A percentile compares a stretch with the other conserved stretches of the same genome.
phyloP scores from a whole-genome alignment of 2,329 filamentous ascomycete species.

The Fusarium sororula region DNA sequence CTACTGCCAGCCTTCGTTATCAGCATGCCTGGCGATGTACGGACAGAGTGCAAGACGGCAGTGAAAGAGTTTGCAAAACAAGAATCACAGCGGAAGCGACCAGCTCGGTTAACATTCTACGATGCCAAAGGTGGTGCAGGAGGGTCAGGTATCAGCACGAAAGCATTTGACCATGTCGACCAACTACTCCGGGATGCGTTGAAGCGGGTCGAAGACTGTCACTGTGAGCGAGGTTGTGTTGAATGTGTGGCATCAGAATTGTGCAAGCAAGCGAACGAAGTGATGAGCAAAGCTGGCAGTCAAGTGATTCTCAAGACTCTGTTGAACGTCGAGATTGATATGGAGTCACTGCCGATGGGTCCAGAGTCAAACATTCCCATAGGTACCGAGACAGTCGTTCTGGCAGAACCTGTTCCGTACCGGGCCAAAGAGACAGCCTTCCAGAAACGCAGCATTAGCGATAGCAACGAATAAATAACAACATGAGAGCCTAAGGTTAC shows the following conservation, averaged over 20 bases:
- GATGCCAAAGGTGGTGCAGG: slow-evolving; percentile 89
- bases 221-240: slow-evolving; percentile 81
- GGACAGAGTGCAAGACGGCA: slow-evolving; percentile 91
- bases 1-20: slow-evolving; percentile 93
- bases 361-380: slow-evolving; percentile 74
- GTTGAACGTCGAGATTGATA: slow-evolving; percentile 79
- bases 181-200: slow-evolving; percentile 79
- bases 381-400: slow-evolving; percentile 84
- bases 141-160: slow-evolving; percentile 87
- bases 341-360: slow-evolving; percentile 87
- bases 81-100: slow-evolving; percentile 78
- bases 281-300: slow-evolving; percentile 92
- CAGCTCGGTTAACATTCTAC: slow-evolving; percentile 91
- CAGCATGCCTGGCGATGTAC: slow-evolving; percentile 87
- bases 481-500: neutral
- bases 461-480: neutral
- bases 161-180: slow-evolving; percentile 94
- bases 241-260: slow-evolving; percentile 89
- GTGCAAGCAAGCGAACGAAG: slow-evolving; percentile 87
- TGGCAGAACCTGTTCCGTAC: slow-evolving; percentile 72
- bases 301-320: slow-evolving; percentile 82
- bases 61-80: slow-evolving; percentile 84
- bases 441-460: neutral
- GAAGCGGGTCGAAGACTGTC: slow-evolving; percentile 77
- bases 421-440: slow-evolving; percentile 32